phyloP scores from a whole-genome alignment of 2,329 filamentous ascomycete genomes.

The Arthroderma sp. region DNA sequence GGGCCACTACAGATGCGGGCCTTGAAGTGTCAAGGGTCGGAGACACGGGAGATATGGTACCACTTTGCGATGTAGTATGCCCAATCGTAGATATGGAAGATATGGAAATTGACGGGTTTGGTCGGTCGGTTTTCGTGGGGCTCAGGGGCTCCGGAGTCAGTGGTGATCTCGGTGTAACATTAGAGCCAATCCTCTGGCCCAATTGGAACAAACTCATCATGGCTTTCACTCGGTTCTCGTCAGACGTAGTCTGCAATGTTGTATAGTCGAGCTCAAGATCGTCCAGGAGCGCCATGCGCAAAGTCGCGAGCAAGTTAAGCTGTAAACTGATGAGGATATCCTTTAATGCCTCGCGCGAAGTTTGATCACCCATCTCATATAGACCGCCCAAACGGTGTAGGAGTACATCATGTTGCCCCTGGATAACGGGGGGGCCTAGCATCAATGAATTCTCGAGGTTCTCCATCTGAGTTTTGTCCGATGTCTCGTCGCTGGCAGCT shows the following conservation, averaged over 20 bases:
- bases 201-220: constrained; percentile 24
- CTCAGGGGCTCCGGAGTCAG: too few species aligned
- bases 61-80: too few species aligned
- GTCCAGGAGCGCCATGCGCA: constrained; percentile 20
- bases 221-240: constrained; percentile 23
- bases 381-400: constrained; percentile 20
- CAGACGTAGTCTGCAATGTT: constrained; percentile 22
- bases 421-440: constrained; percentile 23
- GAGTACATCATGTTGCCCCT: constrained; percentile 24
- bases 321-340: constrained; percentile 28
- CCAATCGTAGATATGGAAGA: too few species aligned
- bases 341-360: constrained; percentile 26
- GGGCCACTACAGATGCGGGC: too few species aligned
- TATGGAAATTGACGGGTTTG: too few species aligned
- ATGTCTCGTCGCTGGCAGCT: not conserved
- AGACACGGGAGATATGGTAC: too few species aligned
- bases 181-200: constrained; percentile 18
- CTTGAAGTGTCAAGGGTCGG: too few species aligned
- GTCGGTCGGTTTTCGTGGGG: too few species aligned
- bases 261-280: constrained; percentile 20
- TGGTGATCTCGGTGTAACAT: too few species aligned
- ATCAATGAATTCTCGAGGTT: constrained; percentile 23
- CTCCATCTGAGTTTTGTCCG: constrained; percentile 1
- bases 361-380: constrained; percentile 24
- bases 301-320: constrained; percentile 20